Evolutionary conservation across 345 rosid species (phyloP), one percentile per base, ranked within the genome.

Genomic region (Sonneratia caseolaris): DNA sequence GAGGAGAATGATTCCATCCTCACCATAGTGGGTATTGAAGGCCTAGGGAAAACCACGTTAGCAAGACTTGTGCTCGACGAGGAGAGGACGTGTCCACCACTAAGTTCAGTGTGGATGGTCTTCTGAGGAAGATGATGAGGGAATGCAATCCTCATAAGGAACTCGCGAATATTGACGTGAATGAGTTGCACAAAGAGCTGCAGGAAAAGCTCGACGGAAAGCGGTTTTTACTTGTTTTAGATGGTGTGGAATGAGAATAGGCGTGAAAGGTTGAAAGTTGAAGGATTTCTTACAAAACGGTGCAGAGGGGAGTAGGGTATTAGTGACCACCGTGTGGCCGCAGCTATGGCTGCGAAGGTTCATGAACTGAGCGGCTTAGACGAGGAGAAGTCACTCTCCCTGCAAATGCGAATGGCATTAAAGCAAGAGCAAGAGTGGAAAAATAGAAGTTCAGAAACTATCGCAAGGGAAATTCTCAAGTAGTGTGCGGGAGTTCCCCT

Each of bases 1-100:
- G 27, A 40, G 18, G 74, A 56, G 3, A 36, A 43, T 43, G 62
- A 71, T 7, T 65, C 68, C 2, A 59, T 74, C 51, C 19, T 78
- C 11, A 69, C 81, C 1, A 68, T 78, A 12, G 77, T 75, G 37
- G 81, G 78, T 40, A 4, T 40, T 40, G 43, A 8, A 40, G 43
- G 43, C 43, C 5, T 40, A 40, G 43, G 43, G 43, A 40, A 40
- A 40, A 40, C 43, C 7, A 40, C 43, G 9, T 40, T 40, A 40
- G 43, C 43, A 40, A 40, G 43, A 40, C 43, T 40, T 40, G 43
- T 40, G 9, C 9, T 40, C 43, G 9, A 40, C 9, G 43, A 40
- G 5, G 43, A 40, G 43, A 8, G 9, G 43, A 2, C 43, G 43
- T 40, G 43, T 40, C 43, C 5, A 40, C 43, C 5, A 40, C 43